Conservation (phyloP, 108 stramenopile genomes). For the Nitzschia palea region DNA sequence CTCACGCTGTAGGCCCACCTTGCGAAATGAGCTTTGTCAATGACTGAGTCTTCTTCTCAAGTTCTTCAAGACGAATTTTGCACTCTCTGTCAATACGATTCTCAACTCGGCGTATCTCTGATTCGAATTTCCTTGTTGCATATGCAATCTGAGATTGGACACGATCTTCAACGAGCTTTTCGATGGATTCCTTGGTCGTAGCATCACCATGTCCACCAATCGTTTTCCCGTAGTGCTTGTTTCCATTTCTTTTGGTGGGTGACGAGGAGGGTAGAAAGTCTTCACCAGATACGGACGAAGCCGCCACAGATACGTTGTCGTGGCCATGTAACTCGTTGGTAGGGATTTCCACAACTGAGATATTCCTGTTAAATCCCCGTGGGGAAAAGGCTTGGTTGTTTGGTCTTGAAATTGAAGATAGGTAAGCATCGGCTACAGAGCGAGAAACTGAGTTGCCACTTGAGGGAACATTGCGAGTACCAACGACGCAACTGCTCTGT, state of each 20-base stretch:
- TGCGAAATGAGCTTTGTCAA: no score
- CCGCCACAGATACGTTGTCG: slow-evolving; percentile 5
- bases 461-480: not conserved
- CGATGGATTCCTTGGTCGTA: no score
- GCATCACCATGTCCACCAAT: no score
- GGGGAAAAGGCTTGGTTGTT: not conserved
- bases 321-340: slow-evolving; percentile 1
- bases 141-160: slow-evolving; percentile 26
- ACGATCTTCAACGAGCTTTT: slow-evolving; percentile 34
- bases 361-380: not conserved
- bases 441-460: slow-evolving; percentile 2
- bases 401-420: not conserved
- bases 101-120: slow-evolving; percentile 31
- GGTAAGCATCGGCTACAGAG: slow-evolving; percentile 3
- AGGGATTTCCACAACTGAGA: slow-evolving; percentile 1
- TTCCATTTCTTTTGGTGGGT: no score
- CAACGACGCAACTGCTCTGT: not conserved
- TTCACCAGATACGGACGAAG: slow-evolving; percentile 10
- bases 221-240: no score
- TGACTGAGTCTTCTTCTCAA: slow-evolving; percentile 30
- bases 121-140: slow-evolving; percentile 32
- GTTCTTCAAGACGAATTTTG: slow-evolving; percentile 30
- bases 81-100: slow-evolving; percentile 32
- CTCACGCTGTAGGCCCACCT: no score
- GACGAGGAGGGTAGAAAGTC: not conserved